Evolutionary conservation across 148 eudicot genomes (phyloP).

Genomic region (Bassia scoparia): DNA sequence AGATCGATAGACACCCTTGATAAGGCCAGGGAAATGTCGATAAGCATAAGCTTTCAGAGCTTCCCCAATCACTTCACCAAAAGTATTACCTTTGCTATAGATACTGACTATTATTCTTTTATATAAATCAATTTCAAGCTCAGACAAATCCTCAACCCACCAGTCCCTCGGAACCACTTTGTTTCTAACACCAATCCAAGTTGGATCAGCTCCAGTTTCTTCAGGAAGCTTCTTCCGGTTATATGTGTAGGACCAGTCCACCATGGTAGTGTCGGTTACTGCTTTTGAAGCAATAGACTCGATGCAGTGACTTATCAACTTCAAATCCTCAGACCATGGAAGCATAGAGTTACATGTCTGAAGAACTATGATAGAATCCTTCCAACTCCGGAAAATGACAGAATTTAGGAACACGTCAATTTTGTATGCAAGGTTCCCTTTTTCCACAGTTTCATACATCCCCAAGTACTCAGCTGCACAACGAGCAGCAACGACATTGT

Average conservation of each 20-base stretch:
- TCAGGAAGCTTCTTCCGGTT: slow-evolving; percentile 67
- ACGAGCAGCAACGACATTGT: slow-evolving; percentile 64
- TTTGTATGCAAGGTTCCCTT: slow-evolving; percentile 91
- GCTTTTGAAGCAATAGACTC: slow-evolving; percentile 81
- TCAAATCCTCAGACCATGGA: slow-evolving; percentile 77
- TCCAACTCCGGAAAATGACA: slow-evolving; percentile 82
- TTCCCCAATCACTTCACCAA: slow-evolving; percentile 77
- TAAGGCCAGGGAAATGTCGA: slow-evolving; percentile 58
- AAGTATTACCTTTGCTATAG: slow-evolving; percentile 44
- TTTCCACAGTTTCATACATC: slow-evolving; percentile 80
- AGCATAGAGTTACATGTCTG: slow-evolving; percentile 63
- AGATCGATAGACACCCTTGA: slow-evolving; percentile 42
- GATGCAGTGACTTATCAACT: slow-evolving; percentile 52
- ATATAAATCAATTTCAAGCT: slow-evolving; percentile 70
- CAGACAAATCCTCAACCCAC: slow-evolving; percentile 97
- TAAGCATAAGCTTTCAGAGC: slow-evolving; percentile 72
- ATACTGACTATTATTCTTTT: slow-evolving; percentile 50
- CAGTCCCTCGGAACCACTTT: slow-evolving; percentile 70
- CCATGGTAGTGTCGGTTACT: slow-evolving; percentile 60
- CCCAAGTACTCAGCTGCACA: slow-evolving; percentile 96
- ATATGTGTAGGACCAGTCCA: slow-evolving; percentile 88
- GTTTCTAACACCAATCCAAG: slow-evolving; percentile 45
- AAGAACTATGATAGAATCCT: slow-evolving; percentile 82
- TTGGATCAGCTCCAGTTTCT: slow-evolving; percentile 52
- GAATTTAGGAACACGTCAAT: slow-evolving; percentile 79